These are phyloP conservation scores for Betula pendula DNA, from an alignment of 306 rosid genomes.

Conservation along the genomic window DNA sequence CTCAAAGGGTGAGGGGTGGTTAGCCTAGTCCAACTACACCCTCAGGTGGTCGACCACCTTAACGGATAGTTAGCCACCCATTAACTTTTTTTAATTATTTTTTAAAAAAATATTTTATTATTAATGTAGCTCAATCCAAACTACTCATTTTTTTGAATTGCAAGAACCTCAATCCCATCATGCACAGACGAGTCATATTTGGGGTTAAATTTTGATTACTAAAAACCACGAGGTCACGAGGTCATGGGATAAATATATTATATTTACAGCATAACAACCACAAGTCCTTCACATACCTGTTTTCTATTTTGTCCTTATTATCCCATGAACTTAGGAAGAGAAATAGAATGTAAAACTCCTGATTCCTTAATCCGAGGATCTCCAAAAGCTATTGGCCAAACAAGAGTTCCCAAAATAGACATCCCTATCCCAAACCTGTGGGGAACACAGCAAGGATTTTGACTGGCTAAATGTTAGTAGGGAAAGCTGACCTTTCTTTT, in stretches of 20 bases:
- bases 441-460: constrained; percentile 33
- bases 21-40: too few species aligned
- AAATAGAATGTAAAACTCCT: constrained; percentile 35
- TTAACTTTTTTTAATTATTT: too few species aligned
- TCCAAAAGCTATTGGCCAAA: constrained; percentile 36
- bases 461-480: constrained; percentile 27
- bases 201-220: background rate
- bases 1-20: too few species aligned
- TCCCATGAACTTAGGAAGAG: constrained; percentile 35
- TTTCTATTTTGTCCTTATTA: constrained; percentile 26
- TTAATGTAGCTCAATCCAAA: too few species aligned
- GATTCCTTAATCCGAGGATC: constrained; percentile 68
- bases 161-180: too few species aligned
- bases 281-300: background rate
- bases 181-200: background rate
- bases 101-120: too few species aligned
- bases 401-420: constrained; percentile 41
- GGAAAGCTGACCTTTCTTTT: constrained; percentile 32
- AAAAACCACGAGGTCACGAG: background rate
- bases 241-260: background rate
- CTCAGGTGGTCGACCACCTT: too few species aligned
- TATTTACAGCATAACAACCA: background rate
- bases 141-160: too few species aligned
- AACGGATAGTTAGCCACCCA: too few species aligned
- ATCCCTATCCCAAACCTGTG: constrained; percentile 33